Conservation (phyloP, 495 filamentous ascomycete genomes). For the Astrocystis sublimbata region DNA sequence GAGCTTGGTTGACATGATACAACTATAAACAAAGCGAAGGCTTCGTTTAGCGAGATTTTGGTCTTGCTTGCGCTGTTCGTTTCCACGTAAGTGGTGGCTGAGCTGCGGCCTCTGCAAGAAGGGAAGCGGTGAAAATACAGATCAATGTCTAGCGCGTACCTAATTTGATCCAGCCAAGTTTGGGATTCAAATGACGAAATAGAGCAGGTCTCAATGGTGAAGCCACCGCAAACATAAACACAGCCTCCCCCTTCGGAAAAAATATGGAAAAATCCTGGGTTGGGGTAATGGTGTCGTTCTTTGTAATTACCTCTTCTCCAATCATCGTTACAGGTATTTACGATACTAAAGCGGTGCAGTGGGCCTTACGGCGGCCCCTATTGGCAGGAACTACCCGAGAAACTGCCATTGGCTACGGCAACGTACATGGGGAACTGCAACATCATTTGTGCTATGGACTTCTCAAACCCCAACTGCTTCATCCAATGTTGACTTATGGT, state of each 20-base stretch:
- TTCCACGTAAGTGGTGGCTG: not conserved
- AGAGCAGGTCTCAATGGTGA: too few relatives aligned
- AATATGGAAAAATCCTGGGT: too few relatives aligned
- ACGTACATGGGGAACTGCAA: not conserved
- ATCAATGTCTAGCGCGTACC: too few relatives aligned
- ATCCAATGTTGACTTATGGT: too few relatives aligned
- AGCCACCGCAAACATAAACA: too few relatives aligned
- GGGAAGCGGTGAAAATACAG: not conserved
- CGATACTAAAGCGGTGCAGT: not conserved
- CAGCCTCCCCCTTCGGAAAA: too few relatives aligned
- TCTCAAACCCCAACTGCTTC: not conserved
- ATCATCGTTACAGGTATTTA: too few relatives aligned
- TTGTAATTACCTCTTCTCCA: too few relatives aligned
- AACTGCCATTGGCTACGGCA: not conserved
- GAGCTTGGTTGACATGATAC: slow-evolving; percentile 11
- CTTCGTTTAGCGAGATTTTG: not conserved
- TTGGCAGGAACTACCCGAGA: not conserved
- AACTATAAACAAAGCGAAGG: not conserved
- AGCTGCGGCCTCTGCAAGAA: not conserved
- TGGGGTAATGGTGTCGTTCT: too few relatives aligned
- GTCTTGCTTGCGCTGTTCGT: too few relatives aligned
- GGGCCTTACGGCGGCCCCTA: not conserved
- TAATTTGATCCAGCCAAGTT: not conserved
- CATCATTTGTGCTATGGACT: not conserved
- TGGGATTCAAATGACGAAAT: not conserved